Base-by-base conservation (phyloP, 2,329 filamentous ascomycete genomes). In the Pestalotiopsis sp. region DNA sequence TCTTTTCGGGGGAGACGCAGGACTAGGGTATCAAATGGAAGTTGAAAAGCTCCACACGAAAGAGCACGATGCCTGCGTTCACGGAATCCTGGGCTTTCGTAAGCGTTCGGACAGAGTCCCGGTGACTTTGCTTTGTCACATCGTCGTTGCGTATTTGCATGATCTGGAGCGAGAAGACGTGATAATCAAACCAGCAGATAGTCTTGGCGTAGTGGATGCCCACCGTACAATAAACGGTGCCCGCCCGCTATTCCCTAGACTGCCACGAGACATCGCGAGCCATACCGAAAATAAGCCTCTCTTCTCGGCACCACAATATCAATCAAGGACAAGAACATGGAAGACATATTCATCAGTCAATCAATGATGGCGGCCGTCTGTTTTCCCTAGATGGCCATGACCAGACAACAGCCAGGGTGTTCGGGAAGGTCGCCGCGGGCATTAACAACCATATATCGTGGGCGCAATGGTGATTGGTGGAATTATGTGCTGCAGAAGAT, bases 401-500 rank as follows among this genome's bases (percentile, higher is more conserved):
- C 62, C 62, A 64, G 52, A 35, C 30, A 22, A 35, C 62, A 44
- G 44, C 35, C 22, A 55, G 40, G 62, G 62, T 65, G 22, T 55
- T 57, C 62, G 62, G 62, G 62, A 65, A 65, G 40, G 39, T 48
- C 44, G 62, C 62, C 62, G 62, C 17, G 48, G 30, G 40, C 62
- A 65, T 65, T 30, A 58, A 52, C 55, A 59, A 38, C 52, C 26
- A 17, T 55, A 59, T 26, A 35, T 20, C 10, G 11, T 26, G 11
- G 30, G 30, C 44, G 17, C 24, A 22, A 9, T 14, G 22, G 35
- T 60, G 64, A 66, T 66, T 66, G 24, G 64, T 60, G 64, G 64
- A 66, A 66, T 59, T 58, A 35, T 59, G 17, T 40, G 52, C 30
- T 66, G 17, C 26, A 38, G 55, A 66, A 66, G 64, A 66, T 66